Conservation (phyloP, 23 red algal species). For the Rhodosorus marinus region DNA sequence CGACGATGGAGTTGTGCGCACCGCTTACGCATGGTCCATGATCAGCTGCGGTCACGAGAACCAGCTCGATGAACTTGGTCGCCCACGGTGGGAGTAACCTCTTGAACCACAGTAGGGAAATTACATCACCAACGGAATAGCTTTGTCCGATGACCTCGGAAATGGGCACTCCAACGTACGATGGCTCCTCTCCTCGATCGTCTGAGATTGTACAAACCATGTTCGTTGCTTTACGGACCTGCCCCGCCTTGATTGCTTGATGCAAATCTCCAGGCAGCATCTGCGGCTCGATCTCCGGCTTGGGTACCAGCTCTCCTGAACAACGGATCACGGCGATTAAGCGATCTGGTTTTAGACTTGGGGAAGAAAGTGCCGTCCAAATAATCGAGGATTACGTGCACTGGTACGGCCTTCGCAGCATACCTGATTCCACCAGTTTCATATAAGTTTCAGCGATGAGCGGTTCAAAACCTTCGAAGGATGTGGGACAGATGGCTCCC, state of each 20-base stretch:
- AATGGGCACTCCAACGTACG: conserved; percentile 69
- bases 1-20: conserved; percentile 96
- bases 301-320: conserved; percentile 23
- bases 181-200: conserved; percentile 90
- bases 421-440: conserved; percentile 34
- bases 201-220: conserved; percentile 93
- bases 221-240: conserved; percentile 84
- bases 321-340: no score
- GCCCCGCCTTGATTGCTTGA: conserved; percentile 53
- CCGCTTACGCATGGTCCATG: conserved; percentile 93
- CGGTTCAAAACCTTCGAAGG: conserved; percentile 57
- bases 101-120: conserved; percentile 99
- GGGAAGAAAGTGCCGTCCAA: no score
- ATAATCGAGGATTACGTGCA: no score
- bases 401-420: no score
- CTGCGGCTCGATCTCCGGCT: conserved; percentile 38
- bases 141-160: conserved; percentile 57
- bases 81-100: conserved; percentile 83
- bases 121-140: conserved; percentile 75
- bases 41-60: conserved; percentile 84
- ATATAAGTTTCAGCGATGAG: conserved; percentile 31
- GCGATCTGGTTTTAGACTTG: no score
- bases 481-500: conserved; percentile 55
- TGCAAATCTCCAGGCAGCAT: conserved; percentile 66
- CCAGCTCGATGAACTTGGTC: conserved; percentile 86